Base-by-base conservation (phyloP, 129 eudicot species). In the Artemisia tridentata region DNA sequence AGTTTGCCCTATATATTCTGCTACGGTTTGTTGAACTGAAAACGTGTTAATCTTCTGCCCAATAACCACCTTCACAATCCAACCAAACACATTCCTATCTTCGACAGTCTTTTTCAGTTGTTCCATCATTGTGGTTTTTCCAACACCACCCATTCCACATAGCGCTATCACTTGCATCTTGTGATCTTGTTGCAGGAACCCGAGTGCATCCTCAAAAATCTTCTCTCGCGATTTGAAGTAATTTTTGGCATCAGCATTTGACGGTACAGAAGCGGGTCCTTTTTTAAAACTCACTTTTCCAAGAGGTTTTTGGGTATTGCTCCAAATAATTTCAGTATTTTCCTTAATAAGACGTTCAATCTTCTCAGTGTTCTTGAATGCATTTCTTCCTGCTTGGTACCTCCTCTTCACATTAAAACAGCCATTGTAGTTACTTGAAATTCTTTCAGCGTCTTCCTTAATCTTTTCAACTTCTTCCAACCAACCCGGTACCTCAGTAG, bases 61-160 rank as follows among this genome's bases (percentile, higher is more conserved):
- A 29, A 73, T 3, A 49, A 11, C 77, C 23, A 49, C 69, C 41
- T 63, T 62, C 21, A 50, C 77, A 13, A 62, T 14, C 17, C 9
- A 62, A 0, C 50, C n/a, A 62, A 73, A 73, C 53, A 62, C 50
- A 3, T 12, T 31, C 23, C 63, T 63, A 3, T 29, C 53, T 29
- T 50, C 1, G 2, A 3, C 62, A 50, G 11, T 10, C 63, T 29
- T 31, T 62, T 1, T 18, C 70, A 73, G 20, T 73, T 62, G 77
- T 62, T 62, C 63, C 77, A 73, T 73, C 77, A 73, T 62, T 0
- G 77, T 73, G 69, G 77, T 71, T 21, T 70, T 71, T 0, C 75
- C 66, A 20, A 71, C 75, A 10, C 75, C 75, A 6, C 75, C 75
- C 77, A 73, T 73, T 29, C 77, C 77, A 0, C 77, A 73, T 7